Percentiles rank a stretch among this genome's conserved stretches.
phyloP scores from a whole-genome alignment of 768 basidiomycete species.

The Amanita rubescens region DNA sequence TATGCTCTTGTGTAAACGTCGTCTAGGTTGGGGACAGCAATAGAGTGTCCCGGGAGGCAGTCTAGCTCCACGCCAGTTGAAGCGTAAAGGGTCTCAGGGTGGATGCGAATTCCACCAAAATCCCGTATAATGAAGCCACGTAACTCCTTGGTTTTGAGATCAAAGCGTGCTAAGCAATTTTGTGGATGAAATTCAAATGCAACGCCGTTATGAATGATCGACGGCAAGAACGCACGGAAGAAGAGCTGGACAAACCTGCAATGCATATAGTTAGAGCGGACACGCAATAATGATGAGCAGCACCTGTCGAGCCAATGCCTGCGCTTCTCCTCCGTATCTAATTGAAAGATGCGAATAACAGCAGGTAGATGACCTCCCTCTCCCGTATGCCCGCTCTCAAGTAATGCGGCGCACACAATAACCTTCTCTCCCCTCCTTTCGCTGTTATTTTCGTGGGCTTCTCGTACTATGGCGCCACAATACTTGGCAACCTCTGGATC shows the following conservation, averaged over 20 bases:
- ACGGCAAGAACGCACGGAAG: conserved; percentile 48
- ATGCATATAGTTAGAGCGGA: conserved; percentile 5
- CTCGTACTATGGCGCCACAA: conserved; percentile 45
- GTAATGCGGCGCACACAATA: conserved; percentile 51
- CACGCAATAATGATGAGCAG: not conserved
- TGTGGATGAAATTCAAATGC: conserved; percentile 56
- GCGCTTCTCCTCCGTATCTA: conserved; percentile 44
- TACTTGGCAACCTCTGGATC: conserved; percentile 48
- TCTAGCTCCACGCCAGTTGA: conserved; percentile 45
- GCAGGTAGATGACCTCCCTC: conserved; percentile 37
- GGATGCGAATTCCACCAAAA: conserved; percentile 49
- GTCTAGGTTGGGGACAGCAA: conserved; percentile 42
- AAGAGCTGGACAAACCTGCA: conserved; percentile 41
- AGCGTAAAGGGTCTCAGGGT: conserved; percentile 39
- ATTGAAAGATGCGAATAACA: conserved; percentile 41
- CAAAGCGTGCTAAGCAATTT: conserved; percentile 51
- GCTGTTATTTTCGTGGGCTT: conserved; percentile 41
- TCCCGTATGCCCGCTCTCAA: conserved; percentile 46
- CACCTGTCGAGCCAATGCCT: conserved; percentile 45
- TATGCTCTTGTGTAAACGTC: conserved; percentile 53
- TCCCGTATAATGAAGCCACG: conserved; percentile 52
- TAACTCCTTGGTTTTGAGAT: conserved; percentile 38
- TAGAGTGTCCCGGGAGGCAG: conserved; percentile 39
- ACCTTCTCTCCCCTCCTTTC: conserved; percentile 41
- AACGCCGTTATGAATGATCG: conserved; percentile 46